Evolutionary conservation across 2,329 filamentous ascomycete species (phyloP).

Genomic region (Graphilbum fragrans): DNA sequence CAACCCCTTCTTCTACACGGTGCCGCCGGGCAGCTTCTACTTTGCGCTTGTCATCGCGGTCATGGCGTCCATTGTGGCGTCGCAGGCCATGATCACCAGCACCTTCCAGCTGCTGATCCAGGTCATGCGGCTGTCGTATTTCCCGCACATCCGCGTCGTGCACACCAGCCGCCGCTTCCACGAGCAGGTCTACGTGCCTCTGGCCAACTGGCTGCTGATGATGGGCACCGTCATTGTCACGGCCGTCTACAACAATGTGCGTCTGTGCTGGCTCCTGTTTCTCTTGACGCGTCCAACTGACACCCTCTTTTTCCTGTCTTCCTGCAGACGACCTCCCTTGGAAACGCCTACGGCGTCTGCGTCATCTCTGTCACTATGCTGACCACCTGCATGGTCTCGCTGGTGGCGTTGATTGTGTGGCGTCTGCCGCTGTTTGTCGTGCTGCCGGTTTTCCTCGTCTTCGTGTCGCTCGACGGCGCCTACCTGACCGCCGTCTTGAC

Average conservation of each 20-base stretch:
- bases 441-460: constrained; percentile 46
- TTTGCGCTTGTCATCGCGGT: constrained; percentile 55
- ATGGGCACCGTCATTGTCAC: constrained; percentile 64
- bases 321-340: constrained; percentile 48
- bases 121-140: constrained; percentile 60
- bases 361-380: constrained; percentile 74
- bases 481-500: constrained; percentile 58
- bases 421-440: constrained; percentile 48
- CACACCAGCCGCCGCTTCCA: constrained; percentile 61
- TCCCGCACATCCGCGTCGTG: constrained; percentile 61
- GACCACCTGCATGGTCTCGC: constrained; percentile 60
- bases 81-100: constrained; percentile 67
- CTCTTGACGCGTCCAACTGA: neutral
- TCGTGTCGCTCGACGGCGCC: constrained; percentile 55
- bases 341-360: constrained; percentile 67
- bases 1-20: constrained; percentile 64
- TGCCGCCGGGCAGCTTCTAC: constrained; percentile 56
- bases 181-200: constrained; percentile 64
- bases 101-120: constrained; percentile 60
- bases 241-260: constrained; percentile 57
- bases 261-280: constrained; percentile 10
- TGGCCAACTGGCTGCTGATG: constrained; percentile 69
- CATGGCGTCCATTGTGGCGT: constrained; percentile 61
- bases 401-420: constrained; percentile 66
- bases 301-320: neutral